Evolutionary conservation across 768 basidiomycete species (phyloP), one percentile per base, ranked within the genome.

Genomic region (Naganishia onofrii): DNA sequence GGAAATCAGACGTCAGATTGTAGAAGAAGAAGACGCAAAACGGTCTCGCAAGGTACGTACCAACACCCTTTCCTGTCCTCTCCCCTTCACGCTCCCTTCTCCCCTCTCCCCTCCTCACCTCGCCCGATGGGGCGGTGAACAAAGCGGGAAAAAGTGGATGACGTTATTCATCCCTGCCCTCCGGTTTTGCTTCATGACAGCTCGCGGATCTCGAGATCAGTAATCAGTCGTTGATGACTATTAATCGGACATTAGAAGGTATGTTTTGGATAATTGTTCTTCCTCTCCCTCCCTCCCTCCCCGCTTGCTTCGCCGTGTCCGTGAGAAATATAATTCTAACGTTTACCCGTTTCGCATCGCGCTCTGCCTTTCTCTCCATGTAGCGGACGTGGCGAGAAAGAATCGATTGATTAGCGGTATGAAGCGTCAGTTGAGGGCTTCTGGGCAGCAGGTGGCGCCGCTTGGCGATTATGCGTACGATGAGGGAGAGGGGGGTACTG

Each of bases 131-230:
- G n/a, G n/a, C n/a, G n/a, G n/a, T n/a, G n/a, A n/a, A n/a, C n/a
- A n/a, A n/a, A n/a, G n/a, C n/a, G n/a, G n/a, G n/a, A n/a, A n/a
- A n/a, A n/a, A n/a, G n/a, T n/a, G n/a, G n/a, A n/a, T n/a, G n/a
- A n/a, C n/a, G n/a, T n/a, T n/a, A n/a, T n/a, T n/a, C n/a, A n/a
- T n/a, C n/a, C n/a, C n/a, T n/a, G n/a, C n/a, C n/a, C n/a, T n/a
- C n/a, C n/a, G n/a, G n/a, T n/a, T n/a, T n/a, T n/a, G n/a, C n/a
- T n/a, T n/a, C n/a, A n/a, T n/a, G n/a, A 28, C 67, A 79, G 79
- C 72, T 80, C 32, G 78, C 78, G n/a, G 79, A 80, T 72, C 66
- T 80, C 2, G 79, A 80, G 55, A 80, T 80, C 48, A 77, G 76
- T 1, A 80, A 80, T 66, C 73, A 74, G 15, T 77, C 76, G 60